phyloP scores from a whole-genome alignment of 176 grass and related monocot genomes.

The Aegilops bicornis region DNA sequence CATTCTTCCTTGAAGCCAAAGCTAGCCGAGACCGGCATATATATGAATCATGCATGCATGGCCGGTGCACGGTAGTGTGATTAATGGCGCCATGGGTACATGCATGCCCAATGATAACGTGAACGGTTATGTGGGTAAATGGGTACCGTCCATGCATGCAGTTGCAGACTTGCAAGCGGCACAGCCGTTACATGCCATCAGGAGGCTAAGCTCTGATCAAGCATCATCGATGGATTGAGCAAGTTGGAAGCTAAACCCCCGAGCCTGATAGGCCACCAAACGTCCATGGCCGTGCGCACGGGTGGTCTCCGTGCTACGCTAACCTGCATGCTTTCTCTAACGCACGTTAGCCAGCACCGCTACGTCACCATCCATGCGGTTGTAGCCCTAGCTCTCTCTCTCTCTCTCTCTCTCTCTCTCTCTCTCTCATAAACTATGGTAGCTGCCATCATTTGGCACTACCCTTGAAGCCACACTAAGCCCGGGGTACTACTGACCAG shows the following conservation, averaged over 20 bases:
- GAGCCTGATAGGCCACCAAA: slow-evolving; percentile 50
- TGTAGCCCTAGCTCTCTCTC: slow-evolving; percentile 2
- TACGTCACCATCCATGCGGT: slow-evolving; percentile 42
- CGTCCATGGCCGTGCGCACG: slow-evolving; percentile 22
- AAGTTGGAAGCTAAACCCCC: slow-evolving; percentile 33
- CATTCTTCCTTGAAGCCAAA: background rate
- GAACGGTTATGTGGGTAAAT: background rate
- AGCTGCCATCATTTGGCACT: slow-evolving; percentile 45
- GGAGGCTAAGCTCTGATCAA: slow-evolving; percentile 1
- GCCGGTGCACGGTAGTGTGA: background rate
- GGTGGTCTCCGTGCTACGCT: slow-evolving; percentile 59
- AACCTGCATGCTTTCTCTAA: slow-evolving; percentile 52
- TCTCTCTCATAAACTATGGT: background rate
- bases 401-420: too few relatives aligned
- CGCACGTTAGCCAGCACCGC: slow-evolving; percentile 35
- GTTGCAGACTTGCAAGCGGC: background rate
- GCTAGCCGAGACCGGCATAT: background rate
- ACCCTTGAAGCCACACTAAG: slow-evolving; percentile 58
- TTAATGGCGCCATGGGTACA: background rate
- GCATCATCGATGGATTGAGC: background rate
- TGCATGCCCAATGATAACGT: background rate
- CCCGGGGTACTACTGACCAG: slow-evolving; percentile 3
- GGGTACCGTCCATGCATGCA: background rate
- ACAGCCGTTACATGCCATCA: background rate
- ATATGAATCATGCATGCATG: background rate